Evolutionary conservation across 2,329 filamentous ascomycete species (phyloP).

Genomic region (Stagonosporopsis tanaceti): DNA sequence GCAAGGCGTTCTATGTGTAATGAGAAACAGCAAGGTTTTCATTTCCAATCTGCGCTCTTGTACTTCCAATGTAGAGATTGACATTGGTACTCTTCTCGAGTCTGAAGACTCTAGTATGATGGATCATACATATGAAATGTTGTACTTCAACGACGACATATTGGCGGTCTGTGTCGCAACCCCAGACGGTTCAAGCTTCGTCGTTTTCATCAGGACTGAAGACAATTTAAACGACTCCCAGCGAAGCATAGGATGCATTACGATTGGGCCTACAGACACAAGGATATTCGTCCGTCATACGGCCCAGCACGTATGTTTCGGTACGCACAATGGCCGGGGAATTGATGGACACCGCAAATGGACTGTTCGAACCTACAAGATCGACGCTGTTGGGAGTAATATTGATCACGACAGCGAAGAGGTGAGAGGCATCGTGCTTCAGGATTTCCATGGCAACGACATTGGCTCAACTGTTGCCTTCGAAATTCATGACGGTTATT

Average conservation of each 20-base stretch:
- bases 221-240: slow-evolving; percentile 30
- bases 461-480: slow-evolving; percentile 75
- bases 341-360: slow-evolving; percentile 68
- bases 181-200: background rate
- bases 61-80: slow-evolving; percentile 22
- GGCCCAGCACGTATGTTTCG: slow-evolving; percentile 68
- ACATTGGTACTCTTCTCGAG: slow-evolving; percentile 18
- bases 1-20: slow-evolving; percentile 71
- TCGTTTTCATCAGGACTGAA: background rate
- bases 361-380: slow-evolving; percentile 54
- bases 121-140: slow-evolving; percentile 16
- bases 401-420: background rate
- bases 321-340: slow-evolving; percentile 64
- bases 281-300: slow-evolving; percentile 74
- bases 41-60: slow-evolving; percentile 64
- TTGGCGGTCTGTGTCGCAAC: slow-evolving; percentile 34
- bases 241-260: slow-evolving; percentile 44
- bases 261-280: background rate
- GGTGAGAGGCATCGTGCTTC: slow-evolving; percentile 55
- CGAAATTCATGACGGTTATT: slow-evolving; percentile 69
- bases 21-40: slow-evolving; percentile 61
- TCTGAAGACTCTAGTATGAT: too few relatives aligned
- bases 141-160: slow-evolving; percentile 47
- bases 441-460: slow-evolving; percentile 68
- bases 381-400: background rate